phyloP scores from a whole-genome alignment of 805 yeast genomes.

The Brettanomyces sp. region DNA sequence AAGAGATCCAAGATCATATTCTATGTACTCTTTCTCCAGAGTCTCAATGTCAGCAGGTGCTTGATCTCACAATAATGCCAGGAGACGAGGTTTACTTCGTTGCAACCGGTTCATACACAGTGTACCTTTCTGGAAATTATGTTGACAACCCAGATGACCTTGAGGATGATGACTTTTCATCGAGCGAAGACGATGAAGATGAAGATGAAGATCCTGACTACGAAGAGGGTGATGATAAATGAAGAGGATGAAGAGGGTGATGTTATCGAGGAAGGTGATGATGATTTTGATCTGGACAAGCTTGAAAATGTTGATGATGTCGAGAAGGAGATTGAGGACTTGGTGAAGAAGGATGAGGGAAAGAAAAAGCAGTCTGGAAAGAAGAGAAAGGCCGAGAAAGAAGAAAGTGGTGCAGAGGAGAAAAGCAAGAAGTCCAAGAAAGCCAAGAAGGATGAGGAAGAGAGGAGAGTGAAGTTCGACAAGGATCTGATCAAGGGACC shows the following conservation, averaged over 20 bases:
- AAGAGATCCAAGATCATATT: constrained; percentile 74
- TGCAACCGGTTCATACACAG: constrained; percentile 91
- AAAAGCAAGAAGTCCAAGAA: constrained; percentile 23
- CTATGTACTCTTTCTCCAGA: constrained; percentile 87
- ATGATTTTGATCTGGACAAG: constrained; percentile 49
- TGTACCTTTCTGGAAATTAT: constrained; percentile 90
- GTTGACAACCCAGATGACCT: constrained; percentile 90
- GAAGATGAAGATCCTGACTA: constrained; percentile 52
- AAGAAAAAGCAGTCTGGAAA: constrained; percentile 22
- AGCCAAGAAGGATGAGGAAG: constrained; percentile 30
- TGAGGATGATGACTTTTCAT: constrained; percentile 43
- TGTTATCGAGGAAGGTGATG: constrained; percentile 12
- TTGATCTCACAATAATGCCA: constrained; percentile 85
- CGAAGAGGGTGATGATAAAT: constrained; percentile 59
- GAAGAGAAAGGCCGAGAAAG: constrained; percentile 21
- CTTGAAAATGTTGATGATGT: constrained; percentile 63
- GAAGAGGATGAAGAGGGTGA: constrained; percentile 6
- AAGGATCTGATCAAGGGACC: constrained; percentile 94
- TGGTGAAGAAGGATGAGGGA: constrained; percentile 53
- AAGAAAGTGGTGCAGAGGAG: constrained; percentile 15
- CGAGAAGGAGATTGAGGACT: constrained; percentile 66
- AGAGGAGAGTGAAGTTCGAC: constrained; percentile 80
- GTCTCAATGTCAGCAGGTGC: constrained; percentile 75
- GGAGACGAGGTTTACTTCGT: constrained; percentile 91
- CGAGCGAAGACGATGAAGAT: constrained; percentile 37